Evolutionary conservation across 2,329 filamentous ascomycete genomes (phyloP).

Genomic region (Cladosporium sp.): DNA sequence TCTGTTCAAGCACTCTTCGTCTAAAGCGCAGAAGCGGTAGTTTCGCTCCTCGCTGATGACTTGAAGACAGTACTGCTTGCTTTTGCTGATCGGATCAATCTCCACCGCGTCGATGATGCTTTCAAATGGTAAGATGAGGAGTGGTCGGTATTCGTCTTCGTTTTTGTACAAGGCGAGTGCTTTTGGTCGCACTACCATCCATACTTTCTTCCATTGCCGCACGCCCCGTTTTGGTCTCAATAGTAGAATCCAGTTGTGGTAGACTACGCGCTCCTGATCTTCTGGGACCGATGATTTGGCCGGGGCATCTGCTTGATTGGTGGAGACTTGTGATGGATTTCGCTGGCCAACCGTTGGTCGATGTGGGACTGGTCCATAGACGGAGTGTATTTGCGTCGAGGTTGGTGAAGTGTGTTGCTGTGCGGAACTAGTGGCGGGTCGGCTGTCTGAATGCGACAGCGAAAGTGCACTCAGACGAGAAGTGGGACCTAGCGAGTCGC

Average conservation of each 20-base stretch:
- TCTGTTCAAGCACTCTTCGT: conserved; percentile 76
- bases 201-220: conserved; percentile 89
- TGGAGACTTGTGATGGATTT: conserved; percentile 61
- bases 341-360: conserved; percentile 33
- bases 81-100: conserved; percentile 79
- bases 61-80: conserved; percentile 82
- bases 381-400: conserved; percentile 27
- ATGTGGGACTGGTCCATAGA: conserved; percentile 29
- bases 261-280: conserved; percentile 84
- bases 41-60: conserved; percentile 84
- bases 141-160: conserved; percentile 80
- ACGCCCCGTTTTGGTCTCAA: conserved; percentile 79
- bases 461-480: conserved; percentile 32
- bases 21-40: conserved; percentile 53
- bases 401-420: conserved; percentile 12
- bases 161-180: conserved; percentile 91
- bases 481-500: conserved; percentile 36
- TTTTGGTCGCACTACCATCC: conserved; percentile 82
- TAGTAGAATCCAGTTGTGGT: conserved; percentile 84
- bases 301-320: conserved; percentile 17
- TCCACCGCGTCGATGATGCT: conserved; percentile 87
- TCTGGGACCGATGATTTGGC: conserved; percentile 36
- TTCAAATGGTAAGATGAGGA: conserved; percentile 73
- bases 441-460: conserved; percentile 25
- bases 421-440: conserved; percentile 30